Evolutionary conservation across 2,329 filamentous ascomycete species (phyloP).

Genomic region (Coniochaeta sp.): DNA sequence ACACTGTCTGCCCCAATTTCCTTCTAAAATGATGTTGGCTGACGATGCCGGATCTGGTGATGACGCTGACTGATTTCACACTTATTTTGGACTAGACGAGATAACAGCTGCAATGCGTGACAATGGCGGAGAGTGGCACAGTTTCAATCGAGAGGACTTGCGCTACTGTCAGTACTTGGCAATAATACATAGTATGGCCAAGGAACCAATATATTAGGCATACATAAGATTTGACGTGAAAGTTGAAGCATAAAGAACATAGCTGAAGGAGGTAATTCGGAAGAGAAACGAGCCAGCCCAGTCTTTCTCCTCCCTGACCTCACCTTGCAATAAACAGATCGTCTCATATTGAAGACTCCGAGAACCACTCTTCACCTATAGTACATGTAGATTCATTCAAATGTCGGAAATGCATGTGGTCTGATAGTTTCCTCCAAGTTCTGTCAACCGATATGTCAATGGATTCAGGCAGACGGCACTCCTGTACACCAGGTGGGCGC

Average conservation of each 20-base stretch:
- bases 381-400: no score
- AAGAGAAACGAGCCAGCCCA: no score
- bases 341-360: no score
- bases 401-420: neutral
- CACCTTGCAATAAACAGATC: no score
- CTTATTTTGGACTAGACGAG: neutral
- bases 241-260: no score
- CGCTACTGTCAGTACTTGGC: neutral
- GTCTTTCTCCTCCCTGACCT: no score
- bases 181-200: neutral
- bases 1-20: neutral
- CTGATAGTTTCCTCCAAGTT: neutral
- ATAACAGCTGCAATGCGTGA: neutral
- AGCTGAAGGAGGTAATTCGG: no score
- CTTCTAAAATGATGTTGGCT: neutral
- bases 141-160: neutral
- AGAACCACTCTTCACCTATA: no score
- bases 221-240: no score
- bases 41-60: neutral
- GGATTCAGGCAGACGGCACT: neutral
- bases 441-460: neutral
- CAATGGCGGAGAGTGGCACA: neutral
- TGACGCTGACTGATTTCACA: neutral
- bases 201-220: no score
- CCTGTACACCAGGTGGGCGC: neutral